These are phyloP conservation scores for Cercospora sp. DNA, from an alignment of 2,329 filamentous ascomycete species.

Conservation along the genomic window DNA sequence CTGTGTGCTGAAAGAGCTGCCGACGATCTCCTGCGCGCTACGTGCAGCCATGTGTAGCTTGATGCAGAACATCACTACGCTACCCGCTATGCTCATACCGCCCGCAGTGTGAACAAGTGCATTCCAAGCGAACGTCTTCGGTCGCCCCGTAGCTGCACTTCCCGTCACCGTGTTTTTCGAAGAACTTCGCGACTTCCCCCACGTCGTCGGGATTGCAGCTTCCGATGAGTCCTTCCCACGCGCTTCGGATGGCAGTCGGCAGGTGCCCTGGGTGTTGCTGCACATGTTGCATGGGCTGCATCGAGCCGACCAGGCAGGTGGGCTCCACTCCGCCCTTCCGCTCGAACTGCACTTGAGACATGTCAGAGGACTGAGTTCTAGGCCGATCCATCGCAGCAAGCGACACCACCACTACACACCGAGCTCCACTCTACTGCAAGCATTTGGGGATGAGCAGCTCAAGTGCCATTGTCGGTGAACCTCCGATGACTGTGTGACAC, in stretches of 20 bases:
- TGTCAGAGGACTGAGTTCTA: not conserved
- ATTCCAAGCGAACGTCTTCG: not conserved
- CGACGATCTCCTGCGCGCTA: not conserved
- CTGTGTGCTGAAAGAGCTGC: not conserved
- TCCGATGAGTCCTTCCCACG: not conserved
- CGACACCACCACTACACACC: not conserved
- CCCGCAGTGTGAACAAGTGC: not conserved
- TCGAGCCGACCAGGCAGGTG: not conserved
- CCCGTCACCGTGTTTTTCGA: not conserved
- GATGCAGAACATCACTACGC: not conserved
- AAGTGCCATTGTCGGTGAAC: constrained; percentile 2
- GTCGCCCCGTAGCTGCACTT: not conserved
- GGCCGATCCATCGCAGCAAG: not conserved
- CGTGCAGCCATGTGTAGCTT: not conserved
- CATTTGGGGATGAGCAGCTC: not conserved
- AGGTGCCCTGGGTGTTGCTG: not conserved
- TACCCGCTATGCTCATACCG: not conserved
- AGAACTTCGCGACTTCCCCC: not conserved
- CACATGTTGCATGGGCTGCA: not conserved
- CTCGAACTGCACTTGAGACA: not conserved
- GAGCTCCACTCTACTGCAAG: not conserved
- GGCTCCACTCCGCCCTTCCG: not conserved
- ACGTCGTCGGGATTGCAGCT: not conserved
- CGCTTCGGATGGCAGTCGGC: not conserved
- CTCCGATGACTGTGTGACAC: constrained; percentile 4